phyloP scores from a whole-genome alignment of 2,329 filamentous ascomycete genomes.

The Chrysoporthe puriensis region DNA sequence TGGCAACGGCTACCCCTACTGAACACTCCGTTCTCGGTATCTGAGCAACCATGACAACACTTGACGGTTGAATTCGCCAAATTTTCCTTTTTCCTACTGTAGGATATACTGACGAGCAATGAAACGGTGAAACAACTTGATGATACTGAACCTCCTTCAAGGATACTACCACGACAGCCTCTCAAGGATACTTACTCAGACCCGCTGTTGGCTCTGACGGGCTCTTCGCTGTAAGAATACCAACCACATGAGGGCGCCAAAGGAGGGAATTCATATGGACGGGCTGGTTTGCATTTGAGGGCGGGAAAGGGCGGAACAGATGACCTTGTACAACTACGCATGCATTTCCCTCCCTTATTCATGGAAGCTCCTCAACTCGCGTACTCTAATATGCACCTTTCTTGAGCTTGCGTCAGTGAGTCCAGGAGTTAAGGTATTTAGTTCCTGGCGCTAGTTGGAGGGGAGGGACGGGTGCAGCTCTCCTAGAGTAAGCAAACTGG shows the following conservation, averaged over 20 bases:
- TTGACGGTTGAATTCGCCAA: conserved; percentile 4
- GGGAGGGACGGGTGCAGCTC: neutral
- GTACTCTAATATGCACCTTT: conserved; percentile 7
- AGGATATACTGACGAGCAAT: conserved; percentile 30
- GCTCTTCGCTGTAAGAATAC: neutral
- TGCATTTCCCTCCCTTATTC: conserved; percentile 18
- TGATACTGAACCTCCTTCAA: conserved; percentile 23
- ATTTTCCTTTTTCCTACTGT: conserved; percentile 19
- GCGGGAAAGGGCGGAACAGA: conserved; percentile 4
- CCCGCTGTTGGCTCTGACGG: neutral
- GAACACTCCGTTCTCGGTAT: conserved; percentile 32
- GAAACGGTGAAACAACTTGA: conserved; percentile 22
- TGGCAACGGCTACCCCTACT: conserved; percentile 37
- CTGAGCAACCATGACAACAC: conserved; percentile 8
- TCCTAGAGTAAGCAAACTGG: conserved; percentile 6
- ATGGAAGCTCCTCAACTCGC: neutral
- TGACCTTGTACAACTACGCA: conserved; percentile 25
- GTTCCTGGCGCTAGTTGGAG: neutral
- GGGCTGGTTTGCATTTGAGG: conserved; percentile 19
- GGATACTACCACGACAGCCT: neutral
- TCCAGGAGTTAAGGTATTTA: neutral
- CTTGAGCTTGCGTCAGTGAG: neutral
- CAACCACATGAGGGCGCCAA: conserved; percentile 5
- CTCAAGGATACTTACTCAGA: neutral
- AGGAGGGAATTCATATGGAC: conserved; percentile 7